Base-by-base conservation (phyloP, 2,329 filamentous ascomycete species). In the Trematosphaeria pertusa region DNA sequence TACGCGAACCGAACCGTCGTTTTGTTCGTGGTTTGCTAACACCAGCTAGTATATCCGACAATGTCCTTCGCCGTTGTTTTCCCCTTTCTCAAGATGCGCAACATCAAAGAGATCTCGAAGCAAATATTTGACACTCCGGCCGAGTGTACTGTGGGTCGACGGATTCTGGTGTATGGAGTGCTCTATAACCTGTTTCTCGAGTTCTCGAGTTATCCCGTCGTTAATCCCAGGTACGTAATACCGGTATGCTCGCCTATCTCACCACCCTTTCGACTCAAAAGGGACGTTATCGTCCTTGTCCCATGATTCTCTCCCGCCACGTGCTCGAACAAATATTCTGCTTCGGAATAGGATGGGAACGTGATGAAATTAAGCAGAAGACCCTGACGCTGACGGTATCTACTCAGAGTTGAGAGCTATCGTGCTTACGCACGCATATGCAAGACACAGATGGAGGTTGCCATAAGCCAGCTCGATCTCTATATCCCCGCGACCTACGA, bases 381-480 rank as follows among this genome's bases (percentile, higher is more conserved):
- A n/a, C n/a, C n/a, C n/a, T n/a, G n/a, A n/a, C n/a, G n/a, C n/a
- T n/a, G n/a, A n/a, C n/a, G n/a, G n/a, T n/a, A n/a, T n/a, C n/a
- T n/a, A n/a, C n/a, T n/a, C n/a, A 20, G 50, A 24, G 43, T 59
- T 5, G 55, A 48, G 37, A 43, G 30, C 11, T 50, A 54, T 41
- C 40, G 58, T 8, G 48, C 57, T 17, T 71, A 73, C 44, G 55
- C 63, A 0, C 54, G 59, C 2, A 55, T 72, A 8, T 78, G 77
- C 50, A 71, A 68, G 21, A 54, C 64, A 12, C 80, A 80, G 37
- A 58, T 80, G 14, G 75, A 79, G 50, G 69, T 64, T 21, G 61
- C 61, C 6, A 54, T 73, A 42, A 62, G 58, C 22, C 59, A 69
- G 20, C 51, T 73, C 5, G 62, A 69, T 30, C 54, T 71, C 1